Conservation (phyloP, 305 asterid species). For the Fraxinus xanthoxyloides region DNA sequence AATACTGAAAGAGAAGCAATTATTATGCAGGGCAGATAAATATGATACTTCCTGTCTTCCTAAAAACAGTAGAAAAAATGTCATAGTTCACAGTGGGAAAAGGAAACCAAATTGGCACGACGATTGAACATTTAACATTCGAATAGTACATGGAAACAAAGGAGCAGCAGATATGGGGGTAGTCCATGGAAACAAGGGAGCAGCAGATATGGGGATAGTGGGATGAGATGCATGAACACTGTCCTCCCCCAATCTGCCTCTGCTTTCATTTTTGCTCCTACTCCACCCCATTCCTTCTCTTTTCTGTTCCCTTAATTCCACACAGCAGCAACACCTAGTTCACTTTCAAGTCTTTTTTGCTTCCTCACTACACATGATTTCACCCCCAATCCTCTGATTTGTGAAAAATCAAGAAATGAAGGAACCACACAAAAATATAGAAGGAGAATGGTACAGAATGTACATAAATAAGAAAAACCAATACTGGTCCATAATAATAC, state of each 20-base stretch:
- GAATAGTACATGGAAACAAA: background rate
- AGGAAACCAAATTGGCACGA: background rate
- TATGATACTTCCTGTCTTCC: background rate
- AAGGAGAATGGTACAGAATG: background rate
- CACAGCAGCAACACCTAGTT: background rate
- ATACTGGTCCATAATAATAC: background rate
- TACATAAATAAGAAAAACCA: background rate
- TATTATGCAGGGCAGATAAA: background rate
- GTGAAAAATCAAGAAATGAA: background rate
- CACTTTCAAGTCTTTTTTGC: background rate
- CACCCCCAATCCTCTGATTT: background rate
- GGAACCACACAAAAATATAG: background rate
- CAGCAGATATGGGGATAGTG: background rate
- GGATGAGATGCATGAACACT: background rate
- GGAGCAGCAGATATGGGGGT: background rate
- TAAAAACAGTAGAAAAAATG: background rate
- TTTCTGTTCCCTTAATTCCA: background rate
- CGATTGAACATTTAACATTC: background rate
- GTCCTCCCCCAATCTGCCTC: background rate
- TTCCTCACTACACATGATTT: background rate
- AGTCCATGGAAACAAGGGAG: background rate
- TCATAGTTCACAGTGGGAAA: background rate
- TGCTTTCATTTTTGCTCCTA: background rate
- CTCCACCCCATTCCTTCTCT: background rate
- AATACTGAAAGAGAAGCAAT: background rate